Base-by-base conservation (phyloP, 495 filamentous ascomycete genomes). In the Aspergillus incahuasiensis region DNA sequence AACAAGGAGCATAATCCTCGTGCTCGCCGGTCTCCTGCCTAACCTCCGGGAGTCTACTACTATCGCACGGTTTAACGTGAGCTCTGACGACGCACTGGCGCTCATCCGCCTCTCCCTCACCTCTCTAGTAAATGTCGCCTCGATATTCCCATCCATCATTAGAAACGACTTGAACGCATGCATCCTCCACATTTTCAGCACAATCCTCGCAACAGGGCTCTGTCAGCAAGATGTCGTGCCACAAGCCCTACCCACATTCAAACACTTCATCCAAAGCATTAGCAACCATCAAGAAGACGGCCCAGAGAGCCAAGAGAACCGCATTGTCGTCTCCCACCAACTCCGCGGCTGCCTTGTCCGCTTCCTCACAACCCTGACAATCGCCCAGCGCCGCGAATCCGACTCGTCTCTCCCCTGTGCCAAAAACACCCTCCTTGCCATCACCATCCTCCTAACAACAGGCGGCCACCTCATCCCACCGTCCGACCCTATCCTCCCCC, bases 131-230 rank as follows among this genome's bases (percentile, higher is more conserved):
- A 90, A 97, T 60, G 90, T 92, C 1, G 90, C 95, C 7, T 88
- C 92, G 45, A 90, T 97, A 15, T 99, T 99, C 72, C 94, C 94
- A 0, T 85, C 88, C 0, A 89, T 99, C 59, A 99, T 99, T 73
- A 91, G 91, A 68, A 91, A 91, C 46, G 94, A 99, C 68, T 81
- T 99, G 9, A 90, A 99, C 67, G 92, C 94, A 42, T 96, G 92
- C 65, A 96, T 97, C 61, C 78, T 97, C 32, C 92, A 99, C 70
- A 95, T 97, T 21, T 97, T 97, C 67, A 86, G 86, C 40, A 96
- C 89, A 5, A 95, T 97, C 46, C 85, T 99, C 5, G 87, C 87
- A 13, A 96, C 90, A 0, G 84, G 87, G 1, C 77, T 86, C 22
- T 97, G 92, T 64, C 95, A 97, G 72, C 81, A 86, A 13, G 79